phyloP scores from a whole-genome alignment of 805 yeast species.

The Scheffersomyces ergatensis region DNA sequence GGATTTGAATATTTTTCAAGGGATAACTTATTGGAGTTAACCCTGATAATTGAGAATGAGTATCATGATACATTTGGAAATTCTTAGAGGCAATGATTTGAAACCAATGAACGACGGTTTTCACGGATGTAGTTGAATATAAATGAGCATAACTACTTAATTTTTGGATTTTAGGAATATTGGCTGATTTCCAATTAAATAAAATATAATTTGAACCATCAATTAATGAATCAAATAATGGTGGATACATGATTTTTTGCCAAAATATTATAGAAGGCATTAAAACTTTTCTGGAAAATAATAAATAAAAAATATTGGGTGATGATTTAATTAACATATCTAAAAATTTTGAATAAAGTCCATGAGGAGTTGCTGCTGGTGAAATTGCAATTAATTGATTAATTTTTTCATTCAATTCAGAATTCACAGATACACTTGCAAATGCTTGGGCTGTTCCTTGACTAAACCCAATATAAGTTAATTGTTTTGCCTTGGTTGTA shows the following conservation, averaged over 20 bases:
- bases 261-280: conserved; percentile 79
- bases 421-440: conserved; percentile 71
- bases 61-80: conserved; percentile 88
- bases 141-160: conserved; percentile 79
- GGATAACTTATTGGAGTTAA: conserved; percentile 38
- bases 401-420: conserved; percentile 55
- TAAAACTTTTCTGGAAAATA: conserved; percentile 74
- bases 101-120: conserved; percentile 94
- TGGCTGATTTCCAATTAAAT: conserved; percentile 76
- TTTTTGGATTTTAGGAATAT: conserved; percentile 74
- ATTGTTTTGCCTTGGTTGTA: conserved; percentile 34
- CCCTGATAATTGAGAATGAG: conserved; percentile 16
- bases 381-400: conserved; percentile 75
- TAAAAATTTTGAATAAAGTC: conserved; percentile 71
- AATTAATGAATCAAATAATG: conserved; percentile 66
- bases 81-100: conserved; percentile 75
- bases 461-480: conserved; percentile 83
- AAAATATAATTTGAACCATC: conserved; percentile 66
- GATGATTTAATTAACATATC: conserved; percentile 74
- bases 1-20: conserved; percentile 45
- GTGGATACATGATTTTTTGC: conserved; percentile 76
- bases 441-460: conserved; percentile 95
- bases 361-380: conserved; percentile 92
- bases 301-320: conserved; percentile 64
- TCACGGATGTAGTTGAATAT: conserved; percentile 89